Base-by-base conservation (phyloP, 495 filamentous ascomycete species). In the Opeltia flavorubescens region DNA sequence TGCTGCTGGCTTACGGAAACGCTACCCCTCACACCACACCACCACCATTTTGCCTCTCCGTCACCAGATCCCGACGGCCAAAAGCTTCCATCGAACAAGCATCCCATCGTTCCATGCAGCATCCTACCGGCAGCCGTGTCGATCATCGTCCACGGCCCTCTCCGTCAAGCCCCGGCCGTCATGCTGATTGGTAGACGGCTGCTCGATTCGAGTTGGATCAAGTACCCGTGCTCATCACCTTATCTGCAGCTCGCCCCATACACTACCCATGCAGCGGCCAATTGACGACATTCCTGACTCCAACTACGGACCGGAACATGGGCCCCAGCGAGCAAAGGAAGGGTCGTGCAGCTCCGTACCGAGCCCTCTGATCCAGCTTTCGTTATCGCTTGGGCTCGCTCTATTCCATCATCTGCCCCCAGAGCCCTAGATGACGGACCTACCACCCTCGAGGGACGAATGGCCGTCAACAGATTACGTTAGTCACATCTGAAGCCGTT, bases 221-320 rank as follows among this genome's bases (percentile, higher is more conserved):
- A 21, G 15, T 25, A 41, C 38, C 38, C 17, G 38, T 41, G 38
- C 18, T 41, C 38, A 41, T 25, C 50, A 48, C 40, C 50, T 52
- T 52, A 52, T 52, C 50, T 52, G 50, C 50, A 52, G 42, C 31
- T 13, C 31, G 4, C 23, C 17, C 29, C 48, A 28, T 4, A 46
- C 43, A 13, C 44, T 43, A 47, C 23, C 29, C 44, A 13, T 25
- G 8, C 34, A 27, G 26, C 38, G 46, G n/a, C 44, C 44, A 43
- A 41, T 43, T 46, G 26, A 39, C 44, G 35, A 6, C 43, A 46
- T 30, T 27, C 21, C 28, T 26, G 38, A 41, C 38, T 20, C 30
- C 9, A 21, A 7, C 20, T 1, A 9, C 28, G 13, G 17, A 11
- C 45, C 31, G 41, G 28, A 27, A 35, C 25, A 15, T 0, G 3